Evolutionary conservation across 257 asterid genomes (phyloP), one percentile per base, ranked within the genome.

Genomic region (Hygrophila difformis): DNA sequence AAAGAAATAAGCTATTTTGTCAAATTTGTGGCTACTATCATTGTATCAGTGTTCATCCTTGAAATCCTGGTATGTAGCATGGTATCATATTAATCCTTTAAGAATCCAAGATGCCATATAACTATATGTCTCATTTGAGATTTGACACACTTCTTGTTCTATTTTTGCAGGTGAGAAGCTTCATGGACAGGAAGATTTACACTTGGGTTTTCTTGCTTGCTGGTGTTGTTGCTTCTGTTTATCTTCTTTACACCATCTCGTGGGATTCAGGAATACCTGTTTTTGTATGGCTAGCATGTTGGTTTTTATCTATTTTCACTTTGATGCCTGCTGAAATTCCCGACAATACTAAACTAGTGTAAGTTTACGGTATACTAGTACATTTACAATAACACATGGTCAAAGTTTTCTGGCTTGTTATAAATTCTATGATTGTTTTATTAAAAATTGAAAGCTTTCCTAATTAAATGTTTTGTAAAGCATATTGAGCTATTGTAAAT

Each of bases 251-350:
- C 54, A 64, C 75, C 38, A 61, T 76, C 22, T 75, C 79, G 23
- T 65, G 75, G 78, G 49, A 61, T 53, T 70, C 82, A 31, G 62
- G 75, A 51, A 55, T 81, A 59, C 91, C 94, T 12, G 24, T 72
- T 64, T 78, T 73, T 59, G 62, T 80, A 35, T 82, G 86, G 86
- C 55, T 76, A 7, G 65, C 94, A 11, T 77, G 84, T 59, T 91
- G 94, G 92, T 79, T 74, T 63, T 65, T 91, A 64, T 82, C 99
- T 15, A 18, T 64, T 37, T 91, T 91, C 56, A 91, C 96, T 34
- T 64, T 91, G 82, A 82, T 91, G 94, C 96, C 99, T 48, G 92
- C 96, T 62, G 88, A 91, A 79, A 91, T 91, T 75, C 96, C 98
- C 41, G 98, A 91, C 61, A 82, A 85, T 63, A 86, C 92, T 57